phyloP scores from a whole-genome alignment of 345 rosid genomes.

The Dovyalis caffra region DNA sequence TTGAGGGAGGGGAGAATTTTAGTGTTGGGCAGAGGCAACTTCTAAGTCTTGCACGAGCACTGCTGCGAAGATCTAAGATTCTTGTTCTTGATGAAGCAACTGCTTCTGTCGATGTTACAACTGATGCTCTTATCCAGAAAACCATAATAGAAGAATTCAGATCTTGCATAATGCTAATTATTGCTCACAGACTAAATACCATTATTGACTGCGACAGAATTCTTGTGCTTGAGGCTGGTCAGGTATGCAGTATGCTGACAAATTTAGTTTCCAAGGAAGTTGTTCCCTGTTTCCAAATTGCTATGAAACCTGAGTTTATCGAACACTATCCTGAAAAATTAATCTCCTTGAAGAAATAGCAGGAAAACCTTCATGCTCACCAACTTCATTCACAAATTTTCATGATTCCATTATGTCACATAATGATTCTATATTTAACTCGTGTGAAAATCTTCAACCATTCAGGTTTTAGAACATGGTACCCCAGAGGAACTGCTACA shows the following conservation, averaged over 20 bases:
- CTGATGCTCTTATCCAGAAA: slow-evolving; percentile 33
- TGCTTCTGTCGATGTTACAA: slow-evolving; percentile 35
- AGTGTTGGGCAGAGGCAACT: slow-evolving; percentile 39
- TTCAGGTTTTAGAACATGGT: slow-evolving; percentile 29
- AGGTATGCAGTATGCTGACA: slow-evolving; percentile 29
- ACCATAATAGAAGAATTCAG: slow-evolving; percentile 34
- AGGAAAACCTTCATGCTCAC: not conserved
- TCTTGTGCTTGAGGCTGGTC: slow-evolving; percentile 37
- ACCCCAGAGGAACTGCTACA: slow-evolving; percentile 32
- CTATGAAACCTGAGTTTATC: not conserved
- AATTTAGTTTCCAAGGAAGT: not conserved
- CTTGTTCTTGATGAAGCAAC: slow-evolving; percentile 39
- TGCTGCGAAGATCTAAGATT: slow-evolving; percentile 32
- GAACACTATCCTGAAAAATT: not conserved
- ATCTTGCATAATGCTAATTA: slow-evolving; percentile 31
- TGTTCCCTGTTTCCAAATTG: not conserved
- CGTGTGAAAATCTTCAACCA: not conserved
- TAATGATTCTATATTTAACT: not conserved
- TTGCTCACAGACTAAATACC: slow-evolving; percentile 36
- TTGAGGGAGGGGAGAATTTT: slow-evolving; percentile 38
- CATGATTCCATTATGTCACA: not conserved
- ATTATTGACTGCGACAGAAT: slow-evolving; percentile 32
- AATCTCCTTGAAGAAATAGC: not conserved
- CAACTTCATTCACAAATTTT: slow-evolving; percentile 1
- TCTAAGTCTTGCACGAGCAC: slow-evolving; percentile 32